Evolutionary conservation across 139 green algal species (phyloP).

Genomic region (Chlorella sorokiniana): DNA sequence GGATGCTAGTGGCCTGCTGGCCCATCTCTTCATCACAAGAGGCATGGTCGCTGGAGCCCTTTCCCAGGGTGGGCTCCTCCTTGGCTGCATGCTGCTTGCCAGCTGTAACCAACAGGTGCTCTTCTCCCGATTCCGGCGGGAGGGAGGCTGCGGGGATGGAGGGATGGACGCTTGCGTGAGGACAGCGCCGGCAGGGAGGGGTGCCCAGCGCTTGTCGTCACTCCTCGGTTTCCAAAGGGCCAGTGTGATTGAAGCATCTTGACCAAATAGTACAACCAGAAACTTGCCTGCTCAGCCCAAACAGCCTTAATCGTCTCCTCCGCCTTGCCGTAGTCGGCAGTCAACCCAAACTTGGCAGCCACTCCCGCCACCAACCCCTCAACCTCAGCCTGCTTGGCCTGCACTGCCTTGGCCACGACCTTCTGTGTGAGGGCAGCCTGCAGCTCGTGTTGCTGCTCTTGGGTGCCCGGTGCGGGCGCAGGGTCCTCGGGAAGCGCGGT

Average conservation of each 20-base stretch:
- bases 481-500: neutral
- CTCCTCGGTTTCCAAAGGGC: too few species aligned
- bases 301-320: constrained; percentile 32
- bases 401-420: constrained; percentile 11
- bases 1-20: constrained; percentile 26
- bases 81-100: constrained; percentile 1
- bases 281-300: constrained; percentile 15
- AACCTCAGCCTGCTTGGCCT: constrained; percentile 13
- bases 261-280: neutral
- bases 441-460: neutral
- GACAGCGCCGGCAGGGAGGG: too few species aligned
- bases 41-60: constrained; percentile 2
- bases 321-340: constrained; percentile 21
- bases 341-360: constrained; percentile 23
- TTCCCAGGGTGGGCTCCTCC: constrained; percentile 17
- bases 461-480: too few species aligned
- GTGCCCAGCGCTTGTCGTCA: too few species aligned
- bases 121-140: too few species aligned
- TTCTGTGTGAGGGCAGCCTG: constrained; percentile 1
- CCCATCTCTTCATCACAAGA: constrained; percentile 16
- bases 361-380: constrained; percentile 18
- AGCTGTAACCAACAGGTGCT: too few species aligned
- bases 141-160: too few species aligned
- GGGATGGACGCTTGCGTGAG: too few species aligned
- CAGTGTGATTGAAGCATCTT: neutral